These are phyloP conservation scores for Rubroshorea leprosula DNA, from an alignment of 345 rosid species.

Conservation along the genomic window DNA sequence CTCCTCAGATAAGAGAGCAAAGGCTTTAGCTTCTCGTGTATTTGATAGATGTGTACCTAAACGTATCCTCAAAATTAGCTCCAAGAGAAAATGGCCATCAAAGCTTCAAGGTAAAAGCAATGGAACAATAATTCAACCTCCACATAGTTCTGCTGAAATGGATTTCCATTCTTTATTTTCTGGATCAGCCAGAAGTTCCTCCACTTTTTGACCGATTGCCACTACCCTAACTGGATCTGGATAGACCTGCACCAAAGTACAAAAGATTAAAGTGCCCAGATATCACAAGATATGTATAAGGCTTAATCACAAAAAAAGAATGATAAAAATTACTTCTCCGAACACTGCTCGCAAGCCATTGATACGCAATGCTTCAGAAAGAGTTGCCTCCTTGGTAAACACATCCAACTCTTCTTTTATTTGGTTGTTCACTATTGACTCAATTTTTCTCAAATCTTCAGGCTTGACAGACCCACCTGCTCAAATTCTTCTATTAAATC, in stretches of 20 bases:
- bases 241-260: conserved; percentile 52
- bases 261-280: conserved; percentile 3
- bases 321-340: conserved; percentile 69
- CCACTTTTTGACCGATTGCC: conserved; percentile 68
- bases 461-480: conserved; percentile 84
- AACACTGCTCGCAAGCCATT: conserved; percentile 89
- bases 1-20: conserved; percentile 94
- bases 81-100: conserved; percentile 21
- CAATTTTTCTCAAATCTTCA: conserved; percentile 65
- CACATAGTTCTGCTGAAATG: conserved; percentile 81
- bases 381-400: conserved; percentile 67
- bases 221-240: conserved; percentile 97
- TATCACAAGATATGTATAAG: conserved; percentile 1
- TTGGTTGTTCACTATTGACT: conserved; percentile 83
- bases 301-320: conserved; percentile 15
- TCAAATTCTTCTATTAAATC: conserved; percentile 14
- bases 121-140: conserved; percentile 50
- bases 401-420: conserved; percentile 83
- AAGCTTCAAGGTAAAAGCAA: neutral
- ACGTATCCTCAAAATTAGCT: conserved; percentile 14
- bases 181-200: conserved; percentile 82
- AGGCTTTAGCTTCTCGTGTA: conserved; percentile 85
- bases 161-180: conserved; percentile 69
- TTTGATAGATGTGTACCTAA: conserved; percentile 89
- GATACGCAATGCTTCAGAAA: conserved; percentile 69